These are phyloP conservation scores for Pulicaria dysenterica DNA, from an alignment of 129 eudicot genomes.

Conservation along the genomic window DNA sequence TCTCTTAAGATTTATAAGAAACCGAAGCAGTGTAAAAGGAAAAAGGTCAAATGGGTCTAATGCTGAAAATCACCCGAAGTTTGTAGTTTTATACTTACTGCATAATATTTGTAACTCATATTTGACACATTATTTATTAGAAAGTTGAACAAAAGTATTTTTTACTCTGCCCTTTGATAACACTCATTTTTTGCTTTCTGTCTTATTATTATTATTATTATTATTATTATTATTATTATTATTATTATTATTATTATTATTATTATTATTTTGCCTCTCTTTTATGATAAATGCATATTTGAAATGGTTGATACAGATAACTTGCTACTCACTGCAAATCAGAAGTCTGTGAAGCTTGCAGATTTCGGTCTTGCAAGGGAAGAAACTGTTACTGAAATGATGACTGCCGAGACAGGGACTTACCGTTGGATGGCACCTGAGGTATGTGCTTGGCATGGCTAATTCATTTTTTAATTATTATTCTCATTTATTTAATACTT, in stretches of 20 bases:
- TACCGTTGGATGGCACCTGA: conserved; percentile 99
- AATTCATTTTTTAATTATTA: not conserved
- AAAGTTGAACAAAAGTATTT: not conserved
- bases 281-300: conserved; percentile 4
- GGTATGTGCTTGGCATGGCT: conserved; percentile 43
- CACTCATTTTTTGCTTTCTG: not conserved
- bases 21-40: not conserved
- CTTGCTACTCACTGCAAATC: conserved; percentile 87
- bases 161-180: conserved; percentile 6
- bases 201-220: not conserved
- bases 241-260: conserved; percentile 4
- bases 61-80: not conserved
- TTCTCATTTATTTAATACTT: not conserved
- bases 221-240: not conserved
- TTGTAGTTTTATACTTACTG: not conserved
- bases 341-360: conserved; percentile 94
- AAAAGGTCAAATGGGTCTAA: not conserved
- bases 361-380: conserved; percentile 99
- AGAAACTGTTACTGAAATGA: conserved; percentile 96
- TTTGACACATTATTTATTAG: not conserved
- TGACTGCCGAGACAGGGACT: conserved; percentile 99
- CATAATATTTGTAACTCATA: not conserved
- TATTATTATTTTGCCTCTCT: not conserved
- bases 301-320: conserved; percentile 63
- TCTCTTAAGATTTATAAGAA: not conserved